Percentiles rank a stretch among this genome's conserved stretches.
phyloP scores from a whole-genome alignment of 2,329 filamentous ascomycete species.

The Aphanoascus verrucosus region DNA sequence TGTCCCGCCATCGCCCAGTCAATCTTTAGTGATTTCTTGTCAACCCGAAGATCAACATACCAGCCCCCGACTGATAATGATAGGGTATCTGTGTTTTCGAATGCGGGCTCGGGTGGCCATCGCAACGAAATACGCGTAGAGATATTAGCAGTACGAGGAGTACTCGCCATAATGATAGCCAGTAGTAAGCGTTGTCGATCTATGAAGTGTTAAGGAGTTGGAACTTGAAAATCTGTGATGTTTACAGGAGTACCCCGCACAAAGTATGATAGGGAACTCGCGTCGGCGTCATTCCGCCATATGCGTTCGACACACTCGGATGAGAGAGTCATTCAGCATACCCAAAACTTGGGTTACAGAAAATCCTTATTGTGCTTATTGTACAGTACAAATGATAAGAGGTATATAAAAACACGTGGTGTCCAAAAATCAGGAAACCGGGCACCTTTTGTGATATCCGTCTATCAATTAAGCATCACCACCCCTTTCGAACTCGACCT shows the following conservation, averaged over 20 bases:
- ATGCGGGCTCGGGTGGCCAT: slow-evolving; percentile 33
- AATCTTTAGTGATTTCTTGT: slow-evolving; percentile 26
- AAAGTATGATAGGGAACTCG: too few species aligned
- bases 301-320: too few species aligned
- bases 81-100: slow-evolving; percentile 36
- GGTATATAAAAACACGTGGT: too few species aligned
- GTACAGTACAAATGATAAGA: too few species aligned
- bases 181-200: too few species aligned
- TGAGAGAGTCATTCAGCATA: too few species aligned
- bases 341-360: too few species aligned
- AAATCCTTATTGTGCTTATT: too few species aligned
- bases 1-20: slow-evolving; percentile 39
- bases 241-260: too few species aligned
- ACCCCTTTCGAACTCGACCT: slow-evolving; percentile 12
- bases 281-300: too few species aligned
- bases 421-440: neutral
- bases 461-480: neutral
- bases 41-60: slow-evolving; percentile 36
- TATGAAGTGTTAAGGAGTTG: too few species aligned
- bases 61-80: slow-evolving; percentile 35
- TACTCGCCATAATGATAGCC: neutral
- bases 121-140: slow-evolving; percentile 36
- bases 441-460: neutral
- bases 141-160: slow-evolving; percentile 11
- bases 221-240: too few species aligned